These are phyloP conservation scores for Lipomyces chichibuensis DNA, from an alignment of 805 yeast genomes.

Conservation along the genomic window DNA sequence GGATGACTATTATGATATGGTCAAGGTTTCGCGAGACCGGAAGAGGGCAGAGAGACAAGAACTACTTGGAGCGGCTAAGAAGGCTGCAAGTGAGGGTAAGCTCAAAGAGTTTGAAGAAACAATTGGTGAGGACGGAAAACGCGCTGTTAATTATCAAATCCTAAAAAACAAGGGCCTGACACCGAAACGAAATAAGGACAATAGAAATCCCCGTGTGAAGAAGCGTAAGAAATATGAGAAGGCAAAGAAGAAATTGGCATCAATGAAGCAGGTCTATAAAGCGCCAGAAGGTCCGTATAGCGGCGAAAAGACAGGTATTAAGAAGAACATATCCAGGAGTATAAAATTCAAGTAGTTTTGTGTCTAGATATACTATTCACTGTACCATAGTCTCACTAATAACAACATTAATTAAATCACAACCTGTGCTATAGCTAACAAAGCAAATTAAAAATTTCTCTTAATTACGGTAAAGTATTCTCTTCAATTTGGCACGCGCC, in stretches of 20 bases:
- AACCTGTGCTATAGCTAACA: not conserved
- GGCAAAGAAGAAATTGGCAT: conserved; percentile 90
- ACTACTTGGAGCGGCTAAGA: conserved; percentile 22
- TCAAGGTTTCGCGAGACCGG: conserved; percentile 55
- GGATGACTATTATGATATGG: conserved; percentile 60
- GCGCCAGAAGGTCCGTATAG: conserved; percentile 72
- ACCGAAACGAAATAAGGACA: conserved; percentile 88
- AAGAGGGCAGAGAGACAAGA: conserved; percentile 50
- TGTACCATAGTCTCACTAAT: conserved; percentile 1
- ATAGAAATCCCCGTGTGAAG: conserved; percentile 94
- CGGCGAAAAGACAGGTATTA: conserved; percentile 97
- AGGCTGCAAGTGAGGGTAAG: conserved; percentile 82
- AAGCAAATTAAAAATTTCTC: not conserved
- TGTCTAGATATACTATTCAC: not conserved
- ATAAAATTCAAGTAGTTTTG: conserved; percentile 58
- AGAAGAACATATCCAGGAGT: conserved; percentile 87
- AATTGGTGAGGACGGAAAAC: conserved; percentile 79
- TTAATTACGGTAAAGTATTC: conserved; percentile 1
- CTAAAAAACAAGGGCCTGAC: conserved; percentile 96
- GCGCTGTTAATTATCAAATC: conserved; percentile 93
- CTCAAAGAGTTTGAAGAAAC: conserved; percentile 70
- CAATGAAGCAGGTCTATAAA: conserved; percentile 87
- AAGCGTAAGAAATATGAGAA: conserved; percentile 95
- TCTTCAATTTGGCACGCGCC: conserved; percentile 10
- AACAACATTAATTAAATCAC: not conserved